Evolutionary conservation across 148 eudicot genomes (phyloP).

Genomic region (Hydrangea macrophylla): DNA sequence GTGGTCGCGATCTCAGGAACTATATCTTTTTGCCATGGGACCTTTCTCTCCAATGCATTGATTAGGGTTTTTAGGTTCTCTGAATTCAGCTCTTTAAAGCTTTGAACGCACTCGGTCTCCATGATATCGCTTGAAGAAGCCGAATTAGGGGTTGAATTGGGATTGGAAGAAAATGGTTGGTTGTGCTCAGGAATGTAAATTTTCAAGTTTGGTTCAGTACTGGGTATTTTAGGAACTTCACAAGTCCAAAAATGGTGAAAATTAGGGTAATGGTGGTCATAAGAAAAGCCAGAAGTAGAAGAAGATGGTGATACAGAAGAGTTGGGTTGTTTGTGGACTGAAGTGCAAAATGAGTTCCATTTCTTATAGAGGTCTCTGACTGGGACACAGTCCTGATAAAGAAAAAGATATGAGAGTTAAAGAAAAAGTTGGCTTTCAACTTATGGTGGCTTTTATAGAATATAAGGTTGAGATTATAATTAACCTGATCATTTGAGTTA

Average conservation of each 20-base stretch:
- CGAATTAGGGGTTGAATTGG: conserved; percentile 45
- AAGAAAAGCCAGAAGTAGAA: conserved; percentile 43
- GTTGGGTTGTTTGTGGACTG: conserved; percentile 23
- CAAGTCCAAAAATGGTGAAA: conserved; percentile 21
- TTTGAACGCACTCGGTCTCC: conserved; percentile 44
- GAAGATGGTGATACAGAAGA: conserved; percentile 56
- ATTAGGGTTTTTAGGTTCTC: conserved; percentile 59
- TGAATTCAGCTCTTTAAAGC: conserved; percentile 57
- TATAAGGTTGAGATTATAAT: conserved; percentile 5
- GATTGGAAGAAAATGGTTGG: conserved; percentile 33
- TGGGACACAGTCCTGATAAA: conserved; percentile 46
- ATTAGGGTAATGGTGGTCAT: conserved; percentile 39
- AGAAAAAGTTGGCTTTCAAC: conserved; percentile 18
- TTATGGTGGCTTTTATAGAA: background rate
- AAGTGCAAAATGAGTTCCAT: conserved; percentile 51
- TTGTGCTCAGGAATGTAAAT: conserved; percentile 27
- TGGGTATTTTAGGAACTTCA: background rate
- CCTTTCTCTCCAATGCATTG: conserved; percentile 62
- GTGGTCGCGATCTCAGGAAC: conserved; percentile 63
- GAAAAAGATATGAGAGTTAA: conserved; percentile 8
- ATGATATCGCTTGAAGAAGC: conserved; percentile 53
- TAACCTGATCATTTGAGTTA: conserved; percentile 47
- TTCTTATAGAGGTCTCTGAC: conserved; percentile 45
- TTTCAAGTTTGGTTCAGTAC: conserved; percentile 27
- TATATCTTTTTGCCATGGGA: conserved; percentile 63